phyloP scores from a whole-genome alignment of 176 grass and related monocot species.

The Aegilops bicornis region DNA sequence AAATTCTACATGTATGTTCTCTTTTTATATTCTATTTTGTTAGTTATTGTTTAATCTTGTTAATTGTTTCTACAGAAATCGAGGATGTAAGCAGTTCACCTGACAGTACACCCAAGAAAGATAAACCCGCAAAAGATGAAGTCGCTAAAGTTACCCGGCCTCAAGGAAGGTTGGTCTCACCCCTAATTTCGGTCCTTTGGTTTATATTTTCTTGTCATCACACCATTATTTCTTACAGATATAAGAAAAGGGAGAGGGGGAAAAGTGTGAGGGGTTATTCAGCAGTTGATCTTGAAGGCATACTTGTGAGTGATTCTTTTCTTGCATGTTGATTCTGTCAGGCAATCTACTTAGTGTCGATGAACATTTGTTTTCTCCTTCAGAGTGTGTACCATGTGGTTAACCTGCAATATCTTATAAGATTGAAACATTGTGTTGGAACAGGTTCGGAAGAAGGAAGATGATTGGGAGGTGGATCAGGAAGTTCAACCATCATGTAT shows the following conservation, averaged over 20 bases:
- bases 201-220: background rate
- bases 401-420: background rate
- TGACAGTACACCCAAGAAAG: slow-evolving; percentile 49
- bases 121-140: slow-evolving; percentile 42
- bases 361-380: background rate
- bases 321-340: background rate
- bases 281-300: slow-evolving; percentile 94
- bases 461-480: slow-evolving; percentile 24
- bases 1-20: background rate
- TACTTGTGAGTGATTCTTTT: slow-evolving; percentile 57
- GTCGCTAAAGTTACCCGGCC: slow-evolving; percentile 67
- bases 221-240: slow-evolving; percentile 46
- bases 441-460: slow-evolving; percentile 73
- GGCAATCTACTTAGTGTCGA: background rate
- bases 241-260: slow-evolving; percentile 91
- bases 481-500: slow-evolving; percentile 34
- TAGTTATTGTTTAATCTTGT: slow-evolving; percentile 11
- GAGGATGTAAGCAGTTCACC: slow-evolving; percentile 36
- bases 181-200: background rate
- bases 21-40: background rate
- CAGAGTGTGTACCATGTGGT: background rate
- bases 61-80: slow-evolving; percentile 36
- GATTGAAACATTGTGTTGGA: slow-evolving; percentile 4
- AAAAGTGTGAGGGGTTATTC: slow-evolving; percentile 80
- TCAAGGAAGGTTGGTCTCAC: slow-evolving; percentile 76